Percentiles rank a stretch among this genome's conserved stretches.
These are phyloP conservation scores for Hanseniaspora lindneri DNA, from an alignment of 805 yeast species.

Conservation along the genomic window DNA sequence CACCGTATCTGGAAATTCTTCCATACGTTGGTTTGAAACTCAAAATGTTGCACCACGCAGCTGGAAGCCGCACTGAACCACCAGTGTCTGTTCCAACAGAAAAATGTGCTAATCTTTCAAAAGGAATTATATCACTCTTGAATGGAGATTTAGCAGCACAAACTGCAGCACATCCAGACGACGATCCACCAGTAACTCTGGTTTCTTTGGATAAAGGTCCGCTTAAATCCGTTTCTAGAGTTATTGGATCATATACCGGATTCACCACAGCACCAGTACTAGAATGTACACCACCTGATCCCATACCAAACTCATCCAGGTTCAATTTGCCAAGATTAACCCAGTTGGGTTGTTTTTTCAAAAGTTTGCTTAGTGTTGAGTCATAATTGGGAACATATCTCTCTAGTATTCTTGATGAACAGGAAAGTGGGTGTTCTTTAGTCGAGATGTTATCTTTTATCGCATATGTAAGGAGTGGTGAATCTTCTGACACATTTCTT, in stretches of 20 bases:
- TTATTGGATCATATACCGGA: conserved; percentile 31
- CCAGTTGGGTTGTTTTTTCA: conserved; percentile 42
- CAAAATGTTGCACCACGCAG: conserved; percentile 66
- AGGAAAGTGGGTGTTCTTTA: conserved; percentile 54
- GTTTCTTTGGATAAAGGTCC: conserved; percentile 20
- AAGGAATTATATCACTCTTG: conserved; percentile 87
- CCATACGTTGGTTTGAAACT: conserved; percentile 96
- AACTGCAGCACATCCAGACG: conserved; percentile 93
- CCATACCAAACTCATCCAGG: conserved; percentile 98
- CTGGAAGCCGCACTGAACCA: conserved; percentile 88
- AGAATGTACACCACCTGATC: conserved; percentile 53
- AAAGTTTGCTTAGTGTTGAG: conserved; percentile 53
- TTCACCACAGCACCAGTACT: conserved; percentile 48
- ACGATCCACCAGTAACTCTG: conserved; percentile 73
- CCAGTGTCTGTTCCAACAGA: conserved; percentile 95
- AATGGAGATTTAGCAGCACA: conserved; percentile 63
- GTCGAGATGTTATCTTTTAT: conserved; percentile 79
- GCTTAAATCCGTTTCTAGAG: not conserved
- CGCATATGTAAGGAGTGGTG: conserved; percentile 26
- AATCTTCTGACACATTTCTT: not conserved
- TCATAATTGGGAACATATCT: conserved; percentile 64
- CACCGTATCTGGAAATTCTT: conserved; percentile 81
- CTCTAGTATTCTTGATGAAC: conserved; percentile 55
- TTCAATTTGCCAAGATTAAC: conserved; percentile 66
- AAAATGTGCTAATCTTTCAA: conserved; percentile 43